phyloP scores from a whole-genome alignment of 2,329 filamentous ascomycete species.

The Botrytis porri region DNA sequence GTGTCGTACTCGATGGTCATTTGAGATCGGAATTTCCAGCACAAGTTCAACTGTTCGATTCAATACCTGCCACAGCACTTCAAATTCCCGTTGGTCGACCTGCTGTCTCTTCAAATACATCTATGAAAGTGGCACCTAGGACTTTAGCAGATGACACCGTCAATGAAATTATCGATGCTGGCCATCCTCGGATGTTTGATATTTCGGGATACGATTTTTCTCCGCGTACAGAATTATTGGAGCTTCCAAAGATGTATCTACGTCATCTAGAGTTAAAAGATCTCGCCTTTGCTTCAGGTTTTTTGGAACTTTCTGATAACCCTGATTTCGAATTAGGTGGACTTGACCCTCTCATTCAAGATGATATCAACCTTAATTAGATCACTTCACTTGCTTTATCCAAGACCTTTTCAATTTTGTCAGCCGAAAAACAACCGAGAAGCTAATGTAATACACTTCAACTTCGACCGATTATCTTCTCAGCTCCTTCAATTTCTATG shows the following conservation, averaged over 20 bases:
- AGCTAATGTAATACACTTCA: too few relatives aligned
- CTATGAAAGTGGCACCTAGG: neutral
- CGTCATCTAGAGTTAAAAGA: neutral
- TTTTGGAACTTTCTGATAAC: neutral
- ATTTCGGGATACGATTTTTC: neutral
- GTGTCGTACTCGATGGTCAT: neutral
- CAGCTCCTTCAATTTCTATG: neutral
- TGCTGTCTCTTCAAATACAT: rapidly evolving
- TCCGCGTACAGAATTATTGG: neutral
- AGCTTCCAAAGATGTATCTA: neutral
- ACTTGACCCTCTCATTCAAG: neutral
- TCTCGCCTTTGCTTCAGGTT: neutral
- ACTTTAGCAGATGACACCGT: neutral
- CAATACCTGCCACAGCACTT: neutral
- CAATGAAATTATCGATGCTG: neutral
- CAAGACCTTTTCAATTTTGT: neutral
- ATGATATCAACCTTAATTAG: neutral
- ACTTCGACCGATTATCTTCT: too few relatives aligned
- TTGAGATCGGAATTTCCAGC: neutral
- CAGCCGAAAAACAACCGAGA: neutral
- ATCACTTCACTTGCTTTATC: neutral
- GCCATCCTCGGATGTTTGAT: neutral
- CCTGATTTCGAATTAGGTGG: neutral
- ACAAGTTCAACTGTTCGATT: neutral
- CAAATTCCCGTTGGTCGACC: neutral